These are phyloP conservation scores for Teratosphaeria epicoccoides DNA, from an alignment of 2,329 filamentous ascomycete species.

Conservation along the genomic window DNA sequence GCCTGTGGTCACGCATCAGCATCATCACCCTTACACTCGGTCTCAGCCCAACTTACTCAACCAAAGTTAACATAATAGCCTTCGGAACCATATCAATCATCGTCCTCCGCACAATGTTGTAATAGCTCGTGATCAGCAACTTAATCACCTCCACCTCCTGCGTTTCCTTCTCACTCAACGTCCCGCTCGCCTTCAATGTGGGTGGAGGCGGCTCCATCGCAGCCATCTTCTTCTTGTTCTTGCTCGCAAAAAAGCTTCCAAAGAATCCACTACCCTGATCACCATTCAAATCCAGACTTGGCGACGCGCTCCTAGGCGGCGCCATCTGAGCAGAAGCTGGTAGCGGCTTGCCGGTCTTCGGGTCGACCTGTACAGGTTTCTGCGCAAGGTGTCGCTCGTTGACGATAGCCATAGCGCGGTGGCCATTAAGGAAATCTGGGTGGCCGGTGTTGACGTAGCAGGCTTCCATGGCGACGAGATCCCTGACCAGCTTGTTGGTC, in stretches of 20 bases:
- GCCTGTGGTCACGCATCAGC: slow-evolving; percentile 40
- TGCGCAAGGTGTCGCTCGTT: slow-evolving; percentile 75
- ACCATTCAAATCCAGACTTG: slow-evolving; percentile 52
- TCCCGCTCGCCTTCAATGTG: slow-evolving; percentile 87
- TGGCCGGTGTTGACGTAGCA: slow-evolving; percentile 99
- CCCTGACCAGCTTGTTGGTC: slow-evolving; percentile 90
- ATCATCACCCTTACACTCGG: background rate
- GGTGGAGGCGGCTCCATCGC: slow-evolving; percentile 95
- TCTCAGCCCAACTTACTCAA: slow-evolving; percentile 57
- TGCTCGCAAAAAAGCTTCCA: slow-evolving; percentile 94
- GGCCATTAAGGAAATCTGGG: slow-evolving; percentile 93
- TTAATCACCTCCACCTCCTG: slow-evolving; percentile 99
- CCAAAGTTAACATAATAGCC: slow-evolving; percentile 94
- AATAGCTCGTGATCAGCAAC: slow-evolving; percentile 91
- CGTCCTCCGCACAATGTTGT: slow-evolving; percentile 93
- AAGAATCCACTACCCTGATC: slow-evolving; percentile 69
- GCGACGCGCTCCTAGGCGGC: slow-evolving; percentile 65
- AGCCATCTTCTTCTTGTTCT: slow-evolving; percentile 99
- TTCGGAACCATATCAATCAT: slow-evolving; percentile 99
- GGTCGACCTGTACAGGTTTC: slow-evolving; percentile 90
- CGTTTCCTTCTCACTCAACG: slow-evolving; percentile 82
- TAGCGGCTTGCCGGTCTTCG: slow-evolving; percentile 94
- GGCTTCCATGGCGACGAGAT: slow-evolving; percentile 88
- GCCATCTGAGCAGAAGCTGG: slow-evolving; percentile 40
- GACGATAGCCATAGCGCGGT: slow-evolving; percentile 95